Percentiles rank a stretch among this genome's conserved stretches.
Conservation (phyloP, 129 eudicot genomes). For the Chrysanthemum lavandulifolium region DNA sequence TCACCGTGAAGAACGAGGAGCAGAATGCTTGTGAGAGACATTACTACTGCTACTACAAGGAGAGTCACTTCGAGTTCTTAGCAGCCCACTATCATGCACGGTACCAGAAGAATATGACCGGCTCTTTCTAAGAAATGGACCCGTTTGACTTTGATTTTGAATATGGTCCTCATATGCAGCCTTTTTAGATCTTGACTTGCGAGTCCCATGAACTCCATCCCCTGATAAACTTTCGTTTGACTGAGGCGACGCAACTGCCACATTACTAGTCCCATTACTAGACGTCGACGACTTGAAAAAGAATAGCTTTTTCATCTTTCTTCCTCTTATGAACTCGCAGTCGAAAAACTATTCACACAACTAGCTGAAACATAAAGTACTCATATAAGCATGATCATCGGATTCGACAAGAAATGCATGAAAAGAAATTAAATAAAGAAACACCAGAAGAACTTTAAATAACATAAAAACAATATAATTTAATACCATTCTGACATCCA, state of each 20-base stretch:
- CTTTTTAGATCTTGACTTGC: conserved; percentile 41
- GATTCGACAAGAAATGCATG: conserved; percentile 12
- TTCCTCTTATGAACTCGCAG: conserved; percentile 17
- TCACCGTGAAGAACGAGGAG: conserved; percentile 58
- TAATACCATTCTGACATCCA: conserved; percentile 11
- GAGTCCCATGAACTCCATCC: conserved; percentile 30
- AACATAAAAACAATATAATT: conserved; percentile 2
- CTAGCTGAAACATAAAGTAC: conserved; percentile 19
- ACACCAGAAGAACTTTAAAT: conserved; percentile 5
- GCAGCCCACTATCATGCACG: conserved; percentile 42
- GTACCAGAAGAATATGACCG: conserved; percentile 84
- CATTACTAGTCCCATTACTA: conserved; percentile 33
- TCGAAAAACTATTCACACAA: conserved; percentile 16
- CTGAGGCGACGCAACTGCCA: conserved; percentile 33
- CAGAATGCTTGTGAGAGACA: conserved; percentile 47
- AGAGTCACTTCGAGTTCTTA: conserved; percentile 57
- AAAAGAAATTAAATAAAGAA: conserved; percentile 6
- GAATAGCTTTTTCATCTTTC: conserved; percentile 78
- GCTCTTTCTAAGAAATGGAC: conserved; percentile 71
- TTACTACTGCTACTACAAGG: conserved; percentile 62
- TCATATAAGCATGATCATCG: conserved; percentile 1
- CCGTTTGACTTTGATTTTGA: conserved; percentile 16
- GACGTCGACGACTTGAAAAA: conserved; percentile 72
- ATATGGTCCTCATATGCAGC: conserved; percentile 42
- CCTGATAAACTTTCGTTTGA: conserved; percentile 50